These are phyloP conservation scores for Agaricus subrufescens DNA, from an alignment of 768 basidiomycete genomes.

Conservation along the genomic window DNA sequence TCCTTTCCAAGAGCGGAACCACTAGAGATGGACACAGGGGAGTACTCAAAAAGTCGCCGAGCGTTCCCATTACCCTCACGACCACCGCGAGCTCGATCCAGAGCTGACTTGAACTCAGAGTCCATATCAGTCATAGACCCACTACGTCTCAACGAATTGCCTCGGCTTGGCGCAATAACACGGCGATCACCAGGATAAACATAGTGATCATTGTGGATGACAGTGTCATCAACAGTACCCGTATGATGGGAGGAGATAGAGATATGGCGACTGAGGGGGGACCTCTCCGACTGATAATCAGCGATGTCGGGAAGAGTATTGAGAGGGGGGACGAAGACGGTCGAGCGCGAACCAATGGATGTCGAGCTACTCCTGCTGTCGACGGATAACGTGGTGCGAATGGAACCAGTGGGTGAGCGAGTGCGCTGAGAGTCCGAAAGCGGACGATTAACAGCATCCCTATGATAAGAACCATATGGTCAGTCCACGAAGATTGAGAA, in stretches of 20 bases:
- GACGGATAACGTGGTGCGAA: conserved; percentile 65
- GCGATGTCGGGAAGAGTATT: conserved; percentile 66
- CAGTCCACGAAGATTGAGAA: conserved; percentile 1
- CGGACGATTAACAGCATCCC: conserved; percentile 75
- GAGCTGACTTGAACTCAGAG: conserved; percentile 44
- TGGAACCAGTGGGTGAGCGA: conserved; percentile 51
- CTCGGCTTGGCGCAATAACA: conserved; percentile 61
- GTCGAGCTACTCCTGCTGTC: conserved; percentile 37
- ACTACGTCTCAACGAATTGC: conserved; percentile 33
- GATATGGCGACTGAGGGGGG: conserved; percentile 30
- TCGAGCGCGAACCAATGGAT: conserved; percentile 60
- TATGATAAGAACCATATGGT: conserved; percentile 21
- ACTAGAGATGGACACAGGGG: conserved; percentile 71
- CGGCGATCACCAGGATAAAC: conserved; percentile 71
- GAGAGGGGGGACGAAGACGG: conserved; percentile 76
- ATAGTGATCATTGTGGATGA: conserved; percentile 60
- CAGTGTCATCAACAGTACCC: conserved; percentile 71
- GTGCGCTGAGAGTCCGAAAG: conserved; percentile 40
- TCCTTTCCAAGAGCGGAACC: conserved; percentile 47
- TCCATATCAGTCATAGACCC: conserved; percentile 70
- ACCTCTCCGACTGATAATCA: conserved; percentile 39
- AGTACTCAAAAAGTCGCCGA: conserved; percentile 41
- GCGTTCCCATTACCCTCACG: conserved; percentile 31
- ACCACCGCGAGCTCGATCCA: conserved; percentile 39
- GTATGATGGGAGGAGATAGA: conserved; percentile 56